Percentiles rank a stretch among this genome's conserved stretches.
Conservation (phyloP, 2,329 filamentous ascomycete species). For the Purpureocillium takamizusanense region DNA sequence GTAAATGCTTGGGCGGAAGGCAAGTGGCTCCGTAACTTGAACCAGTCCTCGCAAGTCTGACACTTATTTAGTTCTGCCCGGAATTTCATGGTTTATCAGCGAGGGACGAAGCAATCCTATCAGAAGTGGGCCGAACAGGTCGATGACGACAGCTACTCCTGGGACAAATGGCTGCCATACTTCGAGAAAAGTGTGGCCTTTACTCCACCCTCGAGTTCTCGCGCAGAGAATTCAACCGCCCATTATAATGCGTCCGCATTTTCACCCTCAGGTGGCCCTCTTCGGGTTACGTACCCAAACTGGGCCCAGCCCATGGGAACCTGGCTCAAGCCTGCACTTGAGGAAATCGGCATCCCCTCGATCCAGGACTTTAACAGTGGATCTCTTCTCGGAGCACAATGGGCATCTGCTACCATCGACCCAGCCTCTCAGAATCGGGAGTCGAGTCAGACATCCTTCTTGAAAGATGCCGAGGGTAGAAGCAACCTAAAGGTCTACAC, state of each 20-base stretch:
- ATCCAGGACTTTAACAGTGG: constrained; percentile 13
- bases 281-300: constrained; percentile 17
- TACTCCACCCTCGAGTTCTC: constrained; percentile 12
- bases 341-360: constrained; percentile 15
- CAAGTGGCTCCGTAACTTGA: too few relatives aligned
- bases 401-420: constrained; percentile 12
- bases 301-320: constrained; percentile 13
- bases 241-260: constrained; percentile 18
- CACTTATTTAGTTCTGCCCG: constrained; percentile 24
- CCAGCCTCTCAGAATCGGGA: too few relatives aligned
- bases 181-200: constrained; percentile 17
- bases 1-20: constrained; percentile 29
- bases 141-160: constrained; percentile 18
- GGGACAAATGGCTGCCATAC: constrained; percentile 14
- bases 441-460: too few relatives aligned
- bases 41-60: too few relatives aligned
- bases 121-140: constrained; percentile 17
- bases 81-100: constrained; percentile 25
- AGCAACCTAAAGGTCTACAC: constrained; percentile 32
- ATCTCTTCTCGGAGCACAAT: constrained; percentile 14
- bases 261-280: constrained; percentile 10
- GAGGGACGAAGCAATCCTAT: constrained; percentile 21
- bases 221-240: constrained; percentile 12
- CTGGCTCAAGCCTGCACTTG: constrained; percentile 13
- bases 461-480: too few relatives aligned